A percentile compares a stretch with the other conserved stretches of the same genome.
These are phyloP conservation scores for Lactifluus hygrophoroides DNA, from an alignment of 768 basidiomycete genomes.

Conservation along the genomic window DNA sequence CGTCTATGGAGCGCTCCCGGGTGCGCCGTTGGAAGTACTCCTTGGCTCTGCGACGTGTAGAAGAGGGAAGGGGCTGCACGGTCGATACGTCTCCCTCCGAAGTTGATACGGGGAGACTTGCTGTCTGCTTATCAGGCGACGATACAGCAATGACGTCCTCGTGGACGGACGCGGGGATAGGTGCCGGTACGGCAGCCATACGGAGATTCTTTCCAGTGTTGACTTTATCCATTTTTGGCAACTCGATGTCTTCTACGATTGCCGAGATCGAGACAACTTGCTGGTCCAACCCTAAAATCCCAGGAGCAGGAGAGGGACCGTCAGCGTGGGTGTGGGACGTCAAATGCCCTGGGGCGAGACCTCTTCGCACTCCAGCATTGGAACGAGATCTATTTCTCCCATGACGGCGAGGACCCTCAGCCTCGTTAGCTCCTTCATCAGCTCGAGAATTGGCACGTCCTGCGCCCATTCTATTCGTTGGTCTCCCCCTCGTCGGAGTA, in stretches of 20 bases:
- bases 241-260: neutral
- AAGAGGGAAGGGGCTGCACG: constrained; percentile 8
- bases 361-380: neutral
- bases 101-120: neutral
- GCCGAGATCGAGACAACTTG: neutral
- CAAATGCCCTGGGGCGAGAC: neutral
- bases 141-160: neutral
- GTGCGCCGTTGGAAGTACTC: constrained; percentile 19
- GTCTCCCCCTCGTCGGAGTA: neutral
- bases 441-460: neutral
- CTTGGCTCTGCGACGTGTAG: constrained; percentile 13
- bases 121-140: neutral
- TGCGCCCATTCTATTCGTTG: neutral
- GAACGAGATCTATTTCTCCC: neutral
- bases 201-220: neutral
- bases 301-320: too few species aligned
- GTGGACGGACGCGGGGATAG: neutral
- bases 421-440: neutral
- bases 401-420: neutral
- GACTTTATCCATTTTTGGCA: constrained; percentile 1
- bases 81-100: neutral
- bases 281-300: neutral
- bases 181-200: neutral
- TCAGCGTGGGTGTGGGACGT: neutral
- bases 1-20: constrained; percentile 16